Conservation (phyloP, 441 rosid genomes). For the Adansonia gregorii region DNA sequence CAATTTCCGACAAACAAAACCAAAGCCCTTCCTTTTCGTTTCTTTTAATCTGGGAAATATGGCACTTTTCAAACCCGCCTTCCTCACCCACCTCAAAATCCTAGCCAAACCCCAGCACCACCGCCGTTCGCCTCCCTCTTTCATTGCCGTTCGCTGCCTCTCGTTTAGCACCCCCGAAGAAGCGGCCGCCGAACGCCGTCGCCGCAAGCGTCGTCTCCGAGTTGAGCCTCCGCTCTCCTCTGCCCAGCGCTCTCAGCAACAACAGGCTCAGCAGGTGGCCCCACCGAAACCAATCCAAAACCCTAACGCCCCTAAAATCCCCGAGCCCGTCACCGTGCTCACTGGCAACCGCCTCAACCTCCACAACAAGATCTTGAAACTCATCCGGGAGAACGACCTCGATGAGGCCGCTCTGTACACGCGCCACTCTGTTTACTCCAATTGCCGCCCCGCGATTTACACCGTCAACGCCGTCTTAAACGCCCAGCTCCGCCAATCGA, state of each 20-base stretch:
- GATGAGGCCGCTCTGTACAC: constrained; percentile 90
- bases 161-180: constrained; percentile 89
- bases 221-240: constrained; percentile 81
- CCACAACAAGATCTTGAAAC: constrained; percentile 71
- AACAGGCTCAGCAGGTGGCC: constrained; percentile 42
- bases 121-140: constrained; percentile 32
- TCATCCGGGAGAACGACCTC: constrained; percentile 75
- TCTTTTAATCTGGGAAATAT: constrained; percentile 24
- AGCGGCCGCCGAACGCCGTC: constrained; percentile 92
- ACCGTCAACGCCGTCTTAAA: constrained; percentile 84
- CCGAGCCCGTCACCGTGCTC: constrained; percentile 71
- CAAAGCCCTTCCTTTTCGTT: not conserved
- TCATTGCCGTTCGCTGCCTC: constrained; percentile 50
- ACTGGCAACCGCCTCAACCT: constrained; percentile 82
- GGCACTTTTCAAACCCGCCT: constrained; percentile 60
- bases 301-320: constrained; percentile 81
- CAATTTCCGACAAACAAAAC: not conserved
- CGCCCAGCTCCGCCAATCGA: constrained; percentile 80
- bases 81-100: constrained; percentile 53
- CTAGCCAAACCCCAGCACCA: constrained; percentile 38
- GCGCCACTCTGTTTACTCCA: constrained; percentile 92
- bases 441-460: constrained; percentile 81
- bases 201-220: constrained; percentile 81
- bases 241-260: constrained; percentile 53
- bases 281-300: constrained; percentile 60